Evolutionary conservation across 2,329 filamentous ascomycete genomes (phyloP).

Genomic region (Parastagonospora avenae): DNA sequence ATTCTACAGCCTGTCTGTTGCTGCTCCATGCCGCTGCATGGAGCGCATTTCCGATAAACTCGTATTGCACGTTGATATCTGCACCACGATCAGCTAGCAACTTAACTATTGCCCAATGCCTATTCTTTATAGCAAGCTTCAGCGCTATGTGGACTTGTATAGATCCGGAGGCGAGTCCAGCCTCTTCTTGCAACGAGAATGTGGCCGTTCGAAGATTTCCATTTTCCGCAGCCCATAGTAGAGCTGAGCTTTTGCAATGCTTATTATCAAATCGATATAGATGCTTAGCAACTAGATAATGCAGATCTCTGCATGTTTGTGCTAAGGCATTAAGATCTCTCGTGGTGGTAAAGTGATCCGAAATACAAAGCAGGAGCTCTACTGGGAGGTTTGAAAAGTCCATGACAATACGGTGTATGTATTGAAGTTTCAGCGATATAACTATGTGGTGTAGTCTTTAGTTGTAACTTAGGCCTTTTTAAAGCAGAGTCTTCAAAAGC

Average conservation of each 20-base stretch:
- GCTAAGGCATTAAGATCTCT: not conserved
- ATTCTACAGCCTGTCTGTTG: not conserved
- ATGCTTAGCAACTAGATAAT: not conserved
- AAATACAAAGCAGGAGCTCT: not conserved
- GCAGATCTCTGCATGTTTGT: not conserved
- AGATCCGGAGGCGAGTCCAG: not conserved
- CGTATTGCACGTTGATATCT: slow-evolving; percentile 1
- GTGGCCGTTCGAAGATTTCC: not conserved
- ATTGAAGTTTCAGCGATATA: no score
- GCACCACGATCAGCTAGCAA: slow-evolving; percentile 1
- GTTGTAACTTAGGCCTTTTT: no score
- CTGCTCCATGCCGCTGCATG: not conserved
- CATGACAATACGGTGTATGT: no score
- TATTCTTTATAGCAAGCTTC: not conserved
- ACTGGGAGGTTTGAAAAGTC: not conserved
- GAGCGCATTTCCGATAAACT: not conserved
- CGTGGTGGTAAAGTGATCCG: not conserved
- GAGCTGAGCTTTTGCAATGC: not conserved
- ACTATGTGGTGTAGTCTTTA: no score
- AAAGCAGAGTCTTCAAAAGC: no score
- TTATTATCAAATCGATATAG: not conserved
- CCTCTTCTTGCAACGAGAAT: not conserved
- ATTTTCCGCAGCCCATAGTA: not conserved
- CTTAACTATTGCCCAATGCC: not conserved
- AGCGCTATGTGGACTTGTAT: no score